phyloP scores from a whole-genome alignment of 441 rosid genomes.

The Oxalis stricta region DNA sequence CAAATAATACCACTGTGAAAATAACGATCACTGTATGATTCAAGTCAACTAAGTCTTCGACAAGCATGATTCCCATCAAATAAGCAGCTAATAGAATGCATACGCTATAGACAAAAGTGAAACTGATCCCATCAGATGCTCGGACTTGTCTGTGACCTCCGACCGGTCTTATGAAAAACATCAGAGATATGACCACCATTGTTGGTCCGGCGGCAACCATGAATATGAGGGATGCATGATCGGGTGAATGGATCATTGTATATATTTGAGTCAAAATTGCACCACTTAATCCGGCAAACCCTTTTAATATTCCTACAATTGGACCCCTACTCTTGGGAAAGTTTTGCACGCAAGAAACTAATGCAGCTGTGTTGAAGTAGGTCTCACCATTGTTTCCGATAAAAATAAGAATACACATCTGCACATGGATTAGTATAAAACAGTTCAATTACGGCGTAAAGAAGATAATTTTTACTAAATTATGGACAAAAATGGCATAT shows the following conservation, averaged over 20 bases:
- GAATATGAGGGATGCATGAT: conserved; percentile 36
- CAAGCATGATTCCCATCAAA: conserved; percentile 29
- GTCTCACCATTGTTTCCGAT: conserved; percentile 63
- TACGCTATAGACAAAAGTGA: conserved; percentile 27
- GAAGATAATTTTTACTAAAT: too few species aligned
- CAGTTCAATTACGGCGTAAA: too few species aligned
- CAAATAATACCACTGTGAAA: conserved; percentile 20
- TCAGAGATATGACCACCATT: conserved; percentile 28
- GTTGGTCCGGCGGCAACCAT: conserved; percentile 47
- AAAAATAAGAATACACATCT: conserved; percentile 39
- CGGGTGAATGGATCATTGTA: conserved; percentile 25
- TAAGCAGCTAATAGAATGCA: conserved; percentile 44
- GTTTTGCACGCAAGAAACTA: conserved; percentile 53
- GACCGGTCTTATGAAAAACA: conserved; percentile 38
- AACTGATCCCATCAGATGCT: conserved; percentile 25
- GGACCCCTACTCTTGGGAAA: conserved; percentile 52
- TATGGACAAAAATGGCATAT: not conserved
- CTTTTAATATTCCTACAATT: conserved; percentile 52
- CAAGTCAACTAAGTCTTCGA: conserved; percentile 30
- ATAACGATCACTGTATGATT: conserved; percentile 23
- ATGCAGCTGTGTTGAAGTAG: conserved; percentile 44
- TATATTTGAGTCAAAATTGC: conserved; percentile 51
- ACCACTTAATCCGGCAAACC: conserved; percentile 55
- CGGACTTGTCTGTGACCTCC: conserved; percentile 26
- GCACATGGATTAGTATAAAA: conserved; percentile 11